Base-by-base conservation (phyloP, 2,329 filamentous ascomycete genomes). In the Periglandula ipomoeae region DNA sequence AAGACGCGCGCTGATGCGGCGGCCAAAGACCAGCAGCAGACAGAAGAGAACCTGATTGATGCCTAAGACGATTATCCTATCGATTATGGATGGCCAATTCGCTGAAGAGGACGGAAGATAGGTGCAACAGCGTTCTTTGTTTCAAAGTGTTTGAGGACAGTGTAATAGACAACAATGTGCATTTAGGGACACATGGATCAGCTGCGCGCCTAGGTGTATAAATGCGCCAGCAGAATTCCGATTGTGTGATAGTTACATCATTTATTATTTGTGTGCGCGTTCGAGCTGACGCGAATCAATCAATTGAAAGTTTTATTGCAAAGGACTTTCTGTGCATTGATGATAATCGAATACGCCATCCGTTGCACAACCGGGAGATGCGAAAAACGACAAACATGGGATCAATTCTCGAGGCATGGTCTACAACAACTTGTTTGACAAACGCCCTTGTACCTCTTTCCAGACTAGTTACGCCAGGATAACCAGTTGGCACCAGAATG, bases 31-130 rank as follows among this genome's bases (percentile, higher is more conserved):
- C 66, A 66, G 54, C 63, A 69, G 54, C 67, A 68, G 58, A 61
- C 67, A 55, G 75, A 80, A 62, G 78, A 76, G 66, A 80, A 80
- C 66, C 66, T 82, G 56, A 79, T 82, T 62, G 79, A 82, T 59
- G 75, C 77, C 62, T 81, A 62, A 62, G 23, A 23, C 23, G 24
- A 41, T 17, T 19, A 34, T 4, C 23, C 17, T 13, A 11, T 11
- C 13, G 17, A 39, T 17, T 10, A 17, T 15, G 38, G 23, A 34
- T 34, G 22, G 27, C 8, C 22, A n/a, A 22, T 15, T 13, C 15
- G 19, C 19, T 7, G 30, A 10, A n/a, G 20, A n/a, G 34, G 38
- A 24, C n/a, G 30, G 15, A 20, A 19, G 4, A 27, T 47, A n/a
- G 13, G n/a, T 42, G 38, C 38, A 42, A 46, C n/a, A 47, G 27